A percentile compares a stretch with the other conserved stretches of the same genome.
phyloP scores from a whole-genome alignment of 2,329 filamentous ascomycete species.

The Bipolaris cookei region DNA sequence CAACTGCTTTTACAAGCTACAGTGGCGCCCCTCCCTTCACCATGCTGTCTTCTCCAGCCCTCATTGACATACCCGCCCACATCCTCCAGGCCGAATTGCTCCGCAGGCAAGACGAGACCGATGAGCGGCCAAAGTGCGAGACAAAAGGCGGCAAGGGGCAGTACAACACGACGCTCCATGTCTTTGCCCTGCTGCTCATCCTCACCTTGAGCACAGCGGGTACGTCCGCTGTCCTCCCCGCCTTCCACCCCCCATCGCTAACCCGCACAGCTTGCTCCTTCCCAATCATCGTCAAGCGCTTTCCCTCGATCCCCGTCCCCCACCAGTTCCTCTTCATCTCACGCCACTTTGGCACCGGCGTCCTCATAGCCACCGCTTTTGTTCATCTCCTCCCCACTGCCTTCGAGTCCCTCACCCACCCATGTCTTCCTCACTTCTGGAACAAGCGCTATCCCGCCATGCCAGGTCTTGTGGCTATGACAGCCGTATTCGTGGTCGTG shows the following conservation, averaged over 20 bases:
- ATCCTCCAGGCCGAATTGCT: slow-evolving; percentile 58
- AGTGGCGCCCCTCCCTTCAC: slow-evolving; percentile 23
- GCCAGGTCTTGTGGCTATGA: slow-evolving; percentile 50
- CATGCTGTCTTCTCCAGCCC: slow-evolving; percentile 22
- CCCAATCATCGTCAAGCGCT: slow-evolving; percentile 49
- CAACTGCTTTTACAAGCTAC: background rate
- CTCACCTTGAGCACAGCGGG: slow-evolving; percentile 61
- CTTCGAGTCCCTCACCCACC: slow-evolving; percentile 49
- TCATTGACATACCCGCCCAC: slow-evolving; percentile 49
- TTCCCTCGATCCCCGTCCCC: slow-evolving; percentile 47
- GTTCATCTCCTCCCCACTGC: slow-evolving; percentile 52
- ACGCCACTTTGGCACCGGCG: slow-evolving; percentile 51
- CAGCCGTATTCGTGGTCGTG: slow-evolving; percentile 67
- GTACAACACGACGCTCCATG: slow-evolving; percentile 64
- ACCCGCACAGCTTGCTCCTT: slow-evolving; percentile 48
- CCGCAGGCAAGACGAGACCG: slow-evolving; percentile 54
- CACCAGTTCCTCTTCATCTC: slow-evolving; percentile 51
- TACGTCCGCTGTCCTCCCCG: slow-evolving; percentile 31
- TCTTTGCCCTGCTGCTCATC: slow-evolving; percentile 64
- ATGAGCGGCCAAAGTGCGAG: slow-evolving; percentile 58
- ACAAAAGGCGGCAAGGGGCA: slow-evolving; percentile 54
- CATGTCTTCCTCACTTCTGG: slow-evolving; percentile 51
- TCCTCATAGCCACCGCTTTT: slow-evolving; percentile 51
- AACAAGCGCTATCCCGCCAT: slow-evolving; percentile 49
- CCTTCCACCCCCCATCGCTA: slow-evolving; percentile 14